phyloP scores from a whole-genome alignment of 164 flowering plant genomes.

The Liriodendron chinense region DNA sequence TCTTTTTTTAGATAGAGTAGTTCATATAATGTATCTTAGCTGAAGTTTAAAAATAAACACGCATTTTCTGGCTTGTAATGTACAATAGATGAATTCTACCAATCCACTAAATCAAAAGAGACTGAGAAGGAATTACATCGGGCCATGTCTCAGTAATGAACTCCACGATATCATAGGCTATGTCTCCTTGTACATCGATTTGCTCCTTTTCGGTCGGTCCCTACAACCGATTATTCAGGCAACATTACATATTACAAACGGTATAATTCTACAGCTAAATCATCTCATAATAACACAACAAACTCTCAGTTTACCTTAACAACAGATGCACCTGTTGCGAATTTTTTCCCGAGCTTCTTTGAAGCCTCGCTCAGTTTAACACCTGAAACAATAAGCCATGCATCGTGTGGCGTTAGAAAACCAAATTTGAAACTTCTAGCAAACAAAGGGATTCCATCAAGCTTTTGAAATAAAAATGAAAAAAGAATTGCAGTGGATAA shows the following conservation, averaged over 20 bases:
- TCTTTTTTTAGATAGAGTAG: neutral
- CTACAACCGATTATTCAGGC: constrained; percentile 31
- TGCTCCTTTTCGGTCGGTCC: constrained; percentile 98
- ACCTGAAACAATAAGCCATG: constrained; percentile 42
- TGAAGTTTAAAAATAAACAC: neutral
- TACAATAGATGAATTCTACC: neutral
- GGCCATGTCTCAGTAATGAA: constrained; percentile 93
- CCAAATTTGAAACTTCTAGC: neutral
- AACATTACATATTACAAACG: constrained; percentile 2
- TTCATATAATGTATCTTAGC: neutral
- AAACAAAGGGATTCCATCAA: neutral
- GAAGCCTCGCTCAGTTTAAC: constrained; percentile 96
- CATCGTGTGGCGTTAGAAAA: neutral
- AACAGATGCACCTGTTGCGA: constrained; percentile 99
- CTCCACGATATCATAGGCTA: constrained; percentile 83
- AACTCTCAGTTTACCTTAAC: constrained; percentile 61
- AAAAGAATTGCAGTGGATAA: neutral
- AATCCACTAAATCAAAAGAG: neutral
- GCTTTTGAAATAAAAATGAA: neutral
- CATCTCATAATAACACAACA: neutral
- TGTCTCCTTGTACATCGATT: constrained; percentile 98
- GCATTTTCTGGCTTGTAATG: neutral
- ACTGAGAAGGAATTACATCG: constrained; percentile 49
- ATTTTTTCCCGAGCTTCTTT: constrained; percentile 96
- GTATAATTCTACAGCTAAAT: neutral